Evolutionary conservation across 192 early-diverging fungal species (phyloP).

Genomic region (Coemansia sp.): DNA sequence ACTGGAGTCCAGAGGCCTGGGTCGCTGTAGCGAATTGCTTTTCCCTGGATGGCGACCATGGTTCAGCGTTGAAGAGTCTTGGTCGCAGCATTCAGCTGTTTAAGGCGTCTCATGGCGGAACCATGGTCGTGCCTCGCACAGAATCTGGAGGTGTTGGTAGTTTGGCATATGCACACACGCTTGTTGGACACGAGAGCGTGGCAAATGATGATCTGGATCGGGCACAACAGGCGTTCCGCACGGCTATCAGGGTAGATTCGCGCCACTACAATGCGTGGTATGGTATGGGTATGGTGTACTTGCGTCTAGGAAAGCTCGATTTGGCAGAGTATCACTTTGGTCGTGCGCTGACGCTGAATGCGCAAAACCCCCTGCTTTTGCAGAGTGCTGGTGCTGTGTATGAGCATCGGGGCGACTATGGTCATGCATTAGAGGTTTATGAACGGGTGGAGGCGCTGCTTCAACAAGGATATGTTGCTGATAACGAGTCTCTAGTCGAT

Average conservation of each 20-base stretch:
- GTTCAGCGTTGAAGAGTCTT: constrained; percentile 74
- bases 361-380: constrained; percentile 68
- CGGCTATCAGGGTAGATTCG: constrained; percentile 67
- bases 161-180: constrained; percentile 76
- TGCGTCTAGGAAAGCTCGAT: constrained; percentile 70
- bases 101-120: constrained; percentile 23
- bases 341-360: constrained; percentile 71
- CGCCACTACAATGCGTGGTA: constrained; percentile 88
- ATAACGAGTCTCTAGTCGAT: neutral
- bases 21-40: constrained; percentile 70
- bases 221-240: constrained; percentile 71
- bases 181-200: constrained; percentile 81
- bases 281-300: constrained; percentile 74
- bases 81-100: constrained; percentile 68
- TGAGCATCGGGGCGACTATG: constrained; percentile 58
- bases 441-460: constrained; percentile 61
- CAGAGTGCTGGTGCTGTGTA: constrained; percentile 72
- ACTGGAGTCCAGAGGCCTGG: constrained; percentile 80
- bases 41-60: constrained; percentile 74
- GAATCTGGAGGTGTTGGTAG: constrained; percentile 35
- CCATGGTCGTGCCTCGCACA: constrained; percentile 22
- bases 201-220: constrained; percentile 72
- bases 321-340: constrained; percentile 73
- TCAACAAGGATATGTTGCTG: constrained; percentile 13
- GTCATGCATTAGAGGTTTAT: constrained; percentile 63